Evolutionary conservation across 2,329 filamentous ascomycete genomes (phyloP), one percentile per base, ranked within the genome.

Genomic region (Gremmenia infestans): DNA sequence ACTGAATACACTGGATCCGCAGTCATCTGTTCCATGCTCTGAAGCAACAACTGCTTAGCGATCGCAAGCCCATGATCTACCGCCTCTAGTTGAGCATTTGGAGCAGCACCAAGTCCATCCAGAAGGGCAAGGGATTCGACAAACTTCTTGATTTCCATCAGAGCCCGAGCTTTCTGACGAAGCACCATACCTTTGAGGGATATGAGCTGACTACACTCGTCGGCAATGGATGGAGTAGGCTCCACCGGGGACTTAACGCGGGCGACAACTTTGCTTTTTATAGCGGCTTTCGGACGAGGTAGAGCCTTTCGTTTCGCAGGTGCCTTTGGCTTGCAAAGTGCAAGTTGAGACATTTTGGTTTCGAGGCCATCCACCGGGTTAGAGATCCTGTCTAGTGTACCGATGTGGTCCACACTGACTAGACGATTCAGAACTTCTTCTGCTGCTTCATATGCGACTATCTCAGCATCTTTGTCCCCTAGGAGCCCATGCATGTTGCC

Each of bases 1-100:
- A 93, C 88, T 17, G 90, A 95, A 70, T 93, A 95, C 3, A 94
- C 87, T 2, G 92, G 86, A 71, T 96, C 89, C 4, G 81, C 80
- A 12, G 85, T 81, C 76, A 96, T 89, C 65, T 87, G 80, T 48
- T 87, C 82, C 65, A 88, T 78, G 59, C 86, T 88, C 69, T 87
- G 81, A 15, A 83, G 79, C 57, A 91, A 76, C 45, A 88, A 80
- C 47, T 87, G 83, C 53, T 83, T 83, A 19, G 88, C 89, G 55
- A 82, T 82, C 11, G 83, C 78, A 53, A 89, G 78, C 40, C 84
- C 81, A 55, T 83, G 72, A 40, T 74, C 63, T 22, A 76, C 70
- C 19, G 76, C 61, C 63, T 80, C 68, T 63, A 72, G 55, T 70
- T 71, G 68, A 55, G 73, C 65, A 60, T 76, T 63, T 65, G 71